Evolutionary conservation across 2,329 filamentous ascomycete genomes (phyloP).

Genomic region (Herpotrichia juniperi): DNA sequence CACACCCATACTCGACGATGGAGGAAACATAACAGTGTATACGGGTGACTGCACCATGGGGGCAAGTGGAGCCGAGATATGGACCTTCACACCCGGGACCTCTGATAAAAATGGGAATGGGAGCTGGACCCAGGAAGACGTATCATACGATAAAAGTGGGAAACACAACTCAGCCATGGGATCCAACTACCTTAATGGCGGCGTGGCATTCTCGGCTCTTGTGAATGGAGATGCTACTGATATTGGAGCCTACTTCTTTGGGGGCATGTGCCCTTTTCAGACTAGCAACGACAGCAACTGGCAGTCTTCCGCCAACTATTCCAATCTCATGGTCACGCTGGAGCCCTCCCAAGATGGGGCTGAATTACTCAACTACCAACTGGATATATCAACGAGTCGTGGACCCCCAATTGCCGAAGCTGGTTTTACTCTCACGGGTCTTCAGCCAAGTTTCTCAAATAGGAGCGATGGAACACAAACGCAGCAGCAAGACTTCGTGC

Average conservation of each 20-base stretch:
- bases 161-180: constrained; percentile 47
- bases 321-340: constrained; percentile 77
- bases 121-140: constrained; percentile 59
- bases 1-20: constrained; percentile 68
- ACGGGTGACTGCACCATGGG: constrained; percentile 71
- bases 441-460: constrained; percentile 73
- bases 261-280: constrained; percentile 80
- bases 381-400: constrained; percentile 56
- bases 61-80: constrained; percentile 62
- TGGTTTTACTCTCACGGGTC: constrained; percentile 80
- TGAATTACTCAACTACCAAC: constrained; percentile 52
- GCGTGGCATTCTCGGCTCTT: constrained; percentile 71
- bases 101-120: constrained; percentile 55
- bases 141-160: constrained; percentile 40
- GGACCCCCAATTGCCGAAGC: constrained; percentile 80
- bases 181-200: constrained; percentile 63
- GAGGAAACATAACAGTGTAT: constrained; percentile 75
- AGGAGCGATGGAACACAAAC: constrained; percentile 66
- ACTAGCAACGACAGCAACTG: constrained; percentile 56
- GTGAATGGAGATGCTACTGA: constrained; percentile 60
- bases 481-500: constrained; percentile 77
- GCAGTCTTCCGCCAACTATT: constrained; percentile 76
- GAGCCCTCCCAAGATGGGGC: constrained; percentile 48
- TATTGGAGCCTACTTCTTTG: constrained; percentile 75
- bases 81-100: constrained; percentile 66